Conservation (phyloP, 768 basidiomycete species). For the Lactarius sanguifluus region DNA sequence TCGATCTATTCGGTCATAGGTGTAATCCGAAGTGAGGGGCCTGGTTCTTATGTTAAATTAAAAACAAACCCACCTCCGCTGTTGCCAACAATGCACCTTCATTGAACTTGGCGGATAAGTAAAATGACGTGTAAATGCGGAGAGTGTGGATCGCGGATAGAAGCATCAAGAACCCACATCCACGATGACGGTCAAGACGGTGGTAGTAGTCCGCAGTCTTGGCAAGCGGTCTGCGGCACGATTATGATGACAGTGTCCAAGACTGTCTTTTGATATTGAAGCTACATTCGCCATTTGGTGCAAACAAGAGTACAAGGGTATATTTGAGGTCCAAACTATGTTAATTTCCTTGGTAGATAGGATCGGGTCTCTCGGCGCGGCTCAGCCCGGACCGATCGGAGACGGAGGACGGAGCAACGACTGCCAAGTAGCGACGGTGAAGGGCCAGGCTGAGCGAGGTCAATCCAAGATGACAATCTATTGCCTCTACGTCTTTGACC, state of each 20-base stretch:
- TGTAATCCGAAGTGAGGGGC: no score
- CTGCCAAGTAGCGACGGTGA: neutral
- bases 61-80: no score
- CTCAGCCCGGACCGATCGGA: neutral
- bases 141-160: neutral
- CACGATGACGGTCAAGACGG: neutral
- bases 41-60: no score
- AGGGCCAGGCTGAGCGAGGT: no score
- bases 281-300: no score
- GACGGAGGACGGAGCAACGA: no score
- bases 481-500: slow-evolving; percentile 92
- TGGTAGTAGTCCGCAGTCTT: neutral
- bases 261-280: neutral
- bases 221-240: neutral
- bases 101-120: no score
- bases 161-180: neutral
- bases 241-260: neutral
- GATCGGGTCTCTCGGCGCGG: neutral
- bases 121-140: no score
- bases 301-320: no score
- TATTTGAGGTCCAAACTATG: no score
- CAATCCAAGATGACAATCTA: slow-evolving; percentile 74
- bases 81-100: no score
- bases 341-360: no score
- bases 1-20: neutral